Conservation (phyloP, 257 asterid species). For the Nicotiana knightiana region DNA sequence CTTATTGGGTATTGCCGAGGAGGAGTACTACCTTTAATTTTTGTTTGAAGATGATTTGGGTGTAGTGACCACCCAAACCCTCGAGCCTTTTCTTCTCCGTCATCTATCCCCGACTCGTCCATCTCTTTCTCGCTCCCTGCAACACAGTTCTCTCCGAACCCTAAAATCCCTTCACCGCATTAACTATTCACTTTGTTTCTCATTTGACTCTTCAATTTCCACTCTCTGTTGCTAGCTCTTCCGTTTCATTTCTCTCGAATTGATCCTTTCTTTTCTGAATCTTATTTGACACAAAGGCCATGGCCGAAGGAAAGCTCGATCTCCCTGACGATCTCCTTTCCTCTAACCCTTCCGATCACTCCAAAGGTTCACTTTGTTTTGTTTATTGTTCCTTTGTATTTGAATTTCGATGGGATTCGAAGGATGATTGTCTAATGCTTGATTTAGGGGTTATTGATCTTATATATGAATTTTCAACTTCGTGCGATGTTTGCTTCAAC, state of each 20-base stretch:
- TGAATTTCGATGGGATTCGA: constrained; percentile 20
- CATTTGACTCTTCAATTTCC: background rate
- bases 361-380: constrained; percentile 49
- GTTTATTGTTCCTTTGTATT: constrained; percentile 5
- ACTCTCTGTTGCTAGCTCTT: background rate
- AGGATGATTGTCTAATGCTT: constrained; percentile 12
- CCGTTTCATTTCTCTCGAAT: constrained; percentile 12
- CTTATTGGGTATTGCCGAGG: no score
- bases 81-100: constrained; percentile 15
- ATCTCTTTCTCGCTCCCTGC: background rate
- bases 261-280: constrained; percentile 12
- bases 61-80: constrained; percentile 29
- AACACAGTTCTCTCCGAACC: background rate
- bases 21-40: background rate
- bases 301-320: constrained; percentile 76
- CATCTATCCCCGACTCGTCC: constrained; percentile 8
- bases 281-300: constrained; percentile 16
- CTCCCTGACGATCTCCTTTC: constrained; percentile 69
- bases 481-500: background rate
- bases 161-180: constrained; percentile 4
- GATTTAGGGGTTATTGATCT: constrained; percentile 14
- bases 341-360: constrained; percentile 59
- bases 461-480: background rate
- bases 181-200: background rate
- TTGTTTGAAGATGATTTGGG: background rate